A percentile compares a stretch with the other conserved stretches of the same genome.
Evolutionary conservation across 2,329 filamentous ascomycete species (phyloP).

Genomic region (Didymosphaeria variabile): DNA sequence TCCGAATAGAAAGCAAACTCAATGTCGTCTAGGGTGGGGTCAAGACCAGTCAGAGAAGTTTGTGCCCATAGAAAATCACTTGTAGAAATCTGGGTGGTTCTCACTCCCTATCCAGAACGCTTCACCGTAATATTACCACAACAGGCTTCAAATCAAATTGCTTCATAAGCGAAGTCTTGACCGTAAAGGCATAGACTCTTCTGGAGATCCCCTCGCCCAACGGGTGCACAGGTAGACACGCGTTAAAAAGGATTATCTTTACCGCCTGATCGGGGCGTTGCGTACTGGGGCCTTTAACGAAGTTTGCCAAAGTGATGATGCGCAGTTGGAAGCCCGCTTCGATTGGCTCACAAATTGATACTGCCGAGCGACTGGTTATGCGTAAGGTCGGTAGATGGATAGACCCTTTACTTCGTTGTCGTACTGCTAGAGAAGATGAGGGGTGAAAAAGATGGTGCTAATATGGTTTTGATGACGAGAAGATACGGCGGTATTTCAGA

Average conservation of each 20-base stretch:
- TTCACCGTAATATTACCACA: conserved; percentile 50
- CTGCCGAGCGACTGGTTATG: neutral
- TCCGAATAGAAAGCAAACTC: too few species aligned
- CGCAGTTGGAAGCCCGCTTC: conserved; percentile 4
- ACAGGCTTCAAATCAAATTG: conserved; percentile 12
- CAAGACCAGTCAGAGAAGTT: too few species aligned
- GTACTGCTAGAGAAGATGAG: neutral
- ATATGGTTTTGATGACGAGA: conserved; percentile 15
- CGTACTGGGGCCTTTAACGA: neutral
- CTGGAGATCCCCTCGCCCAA: neutral
- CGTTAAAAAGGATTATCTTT: conserved; percentile 8
- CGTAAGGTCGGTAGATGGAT: conserved; percentile 5
- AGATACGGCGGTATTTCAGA: conserved; percentile 1
- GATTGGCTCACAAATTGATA: neutral
- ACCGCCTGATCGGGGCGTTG: conserved; percentile 11
- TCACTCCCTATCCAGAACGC: neutral
- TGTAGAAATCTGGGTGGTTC: neutral
- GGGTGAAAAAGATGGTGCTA: conserved; percentile 9
- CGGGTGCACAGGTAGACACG: conserved; percentile 6
- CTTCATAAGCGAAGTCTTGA: neutral
- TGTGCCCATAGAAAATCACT: too few species aligned
- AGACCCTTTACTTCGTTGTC: neutral
- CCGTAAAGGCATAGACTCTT: conserved; percentile 1
- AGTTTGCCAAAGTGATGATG: conserved; percentile 6
- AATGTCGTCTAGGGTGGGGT: too few species aligned